Conservation (phyloP, 139 green algal species). For the Micractinium sp. region DNA sequence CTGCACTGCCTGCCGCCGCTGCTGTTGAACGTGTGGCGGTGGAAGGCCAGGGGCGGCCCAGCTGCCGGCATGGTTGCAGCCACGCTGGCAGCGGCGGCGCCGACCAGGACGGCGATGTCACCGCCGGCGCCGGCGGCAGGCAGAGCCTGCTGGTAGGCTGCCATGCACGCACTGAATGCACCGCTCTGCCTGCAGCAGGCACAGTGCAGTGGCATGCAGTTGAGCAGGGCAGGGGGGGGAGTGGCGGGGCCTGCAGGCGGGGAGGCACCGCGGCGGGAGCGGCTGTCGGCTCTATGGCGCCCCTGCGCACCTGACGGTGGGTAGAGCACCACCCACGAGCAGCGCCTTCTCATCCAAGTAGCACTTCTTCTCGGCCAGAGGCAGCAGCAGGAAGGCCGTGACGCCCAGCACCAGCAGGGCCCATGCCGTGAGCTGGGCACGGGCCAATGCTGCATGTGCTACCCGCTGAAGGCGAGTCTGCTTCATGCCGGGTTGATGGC, state of each 20-base stretch:
- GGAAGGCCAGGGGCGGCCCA: neutral
- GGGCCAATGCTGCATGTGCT: neutral
- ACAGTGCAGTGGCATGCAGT: neutral
- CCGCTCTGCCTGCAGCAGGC: slow-evolving; percentile 3
- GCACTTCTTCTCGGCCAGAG: slow-evolving; percentile 22
- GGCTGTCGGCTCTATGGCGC: neutral
- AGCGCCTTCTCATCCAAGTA: slow-evolving; percentile 50
- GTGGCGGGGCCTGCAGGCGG: neutral
- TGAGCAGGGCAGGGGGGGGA: neutral
- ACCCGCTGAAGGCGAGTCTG: neutral
- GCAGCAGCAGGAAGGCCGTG: slow-evolving; percentile 17
- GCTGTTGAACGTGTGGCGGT: neutral
- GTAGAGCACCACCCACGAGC: slow-evolving; percentile 24
- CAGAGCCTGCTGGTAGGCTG: neutral
- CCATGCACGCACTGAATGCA: neutral
- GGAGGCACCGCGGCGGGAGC: neutral
- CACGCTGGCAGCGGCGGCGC: neutral
- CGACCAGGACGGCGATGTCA: neutral
- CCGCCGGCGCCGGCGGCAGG: neutral
- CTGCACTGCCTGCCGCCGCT: neutral
- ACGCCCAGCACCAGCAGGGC: slow-evolving; percentile 2
- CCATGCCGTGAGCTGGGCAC: neutral
- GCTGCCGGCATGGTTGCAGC: neutral
- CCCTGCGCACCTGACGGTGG: slow-evolving; percentile 11
- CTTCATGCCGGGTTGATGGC: neutral